Evolutionary conservation across 345 rosid genomes (phyloP).

Genomic region (Salix caprea): DNA sequence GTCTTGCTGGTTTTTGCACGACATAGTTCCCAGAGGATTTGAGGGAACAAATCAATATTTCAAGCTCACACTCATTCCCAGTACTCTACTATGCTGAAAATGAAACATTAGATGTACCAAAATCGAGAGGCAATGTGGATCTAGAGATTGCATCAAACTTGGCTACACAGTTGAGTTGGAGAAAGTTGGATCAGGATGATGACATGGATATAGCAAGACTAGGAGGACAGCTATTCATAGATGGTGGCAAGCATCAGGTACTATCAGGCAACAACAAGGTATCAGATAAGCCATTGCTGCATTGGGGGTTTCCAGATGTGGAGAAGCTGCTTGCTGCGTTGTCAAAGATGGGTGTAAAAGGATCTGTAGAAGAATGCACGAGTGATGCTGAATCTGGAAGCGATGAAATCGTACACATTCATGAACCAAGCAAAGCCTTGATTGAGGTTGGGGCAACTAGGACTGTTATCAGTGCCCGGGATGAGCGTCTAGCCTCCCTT

Average conservation of each 20-base stretch:
- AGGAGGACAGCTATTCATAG: constrained; percentile 52
- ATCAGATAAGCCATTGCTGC: constrained; percentile 24
- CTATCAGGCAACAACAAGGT: constrained; percentile 30
- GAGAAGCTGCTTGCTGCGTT: constrained; percentile 43
- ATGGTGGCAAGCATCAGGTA: constrained; percentile 43
- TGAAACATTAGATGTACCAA: constrained; percentile 42
- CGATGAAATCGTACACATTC: constrained; percentile 24
- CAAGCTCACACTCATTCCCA: constrained; percentile 23
- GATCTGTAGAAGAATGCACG: constrained; percentile 33
- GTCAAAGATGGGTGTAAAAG: constrained; percentile 47
- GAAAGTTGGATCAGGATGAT: constrained; percentile 30
- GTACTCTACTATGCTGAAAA: constrained; percentile 44
- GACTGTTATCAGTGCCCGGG: constrained; percentile 40
- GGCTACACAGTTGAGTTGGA: constrained; percentile 48
- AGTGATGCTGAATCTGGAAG: constrained; percentile 27
- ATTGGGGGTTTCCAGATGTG: constrained; percentile 51
- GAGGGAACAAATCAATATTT: constrained; percentile 28
- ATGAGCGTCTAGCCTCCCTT: constrained; percentile 41
- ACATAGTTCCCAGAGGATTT: constrained; percentile 59
- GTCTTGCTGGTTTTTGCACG: neutral
- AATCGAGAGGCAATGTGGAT: constrained; percentile 25
- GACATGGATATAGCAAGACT: constrained; percentile 47
- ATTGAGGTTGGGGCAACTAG: constrained; percentile 39
- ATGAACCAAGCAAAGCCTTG: constrained; percentile 42
- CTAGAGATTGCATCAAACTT: constrained; percentile 55